Evolutionary conservation across 169 alveolate species (phyloP).

Genomic region (Eimeria necatrix): DNA sequence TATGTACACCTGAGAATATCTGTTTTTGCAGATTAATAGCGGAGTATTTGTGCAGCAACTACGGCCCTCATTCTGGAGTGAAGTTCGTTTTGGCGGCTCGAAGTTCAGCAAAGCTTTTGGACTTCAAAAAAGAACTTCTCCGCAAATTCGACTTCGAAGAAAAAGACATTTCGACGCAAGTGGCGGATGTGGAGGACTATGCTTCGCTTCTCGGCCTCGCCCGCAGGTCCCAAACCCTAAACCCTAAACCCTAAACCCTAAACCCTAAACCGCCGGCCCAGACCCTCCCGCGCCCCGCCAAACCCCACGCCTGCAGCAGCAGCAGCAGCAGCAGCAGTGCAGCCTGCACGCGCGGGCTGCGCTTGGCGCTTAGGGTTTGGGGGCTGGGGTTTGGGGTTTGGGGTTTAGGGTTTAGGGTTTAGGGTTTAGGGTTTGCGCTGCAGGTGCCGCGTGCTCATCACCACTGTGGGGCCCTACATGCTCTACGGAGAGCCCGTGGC

Average conservation of each 20-base stretch:
- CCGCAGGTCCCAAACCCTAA: not conserved
- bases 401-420: constrained; percentile 43
- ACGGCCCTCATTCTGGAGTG: not conserved
- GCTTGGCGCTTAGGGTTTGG: no score
- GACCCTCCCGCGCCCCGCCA: not conserved
- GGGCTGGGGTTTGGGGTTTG: not conserved
- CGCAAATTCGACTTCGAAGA: not conserved
- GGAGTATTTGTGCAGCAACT: not conserved
- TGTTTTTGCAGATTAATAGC: not conserved
- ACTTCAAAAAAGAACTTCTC: not conserved
- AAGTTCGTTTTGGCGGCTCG: constrained; percentile 11
- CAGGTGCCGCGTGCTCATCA: constrained; percentile 54
- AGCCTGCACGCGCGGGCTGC: no score
- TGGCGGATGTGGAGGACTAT: constrained; percentile 43
- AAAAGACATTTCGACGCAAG: not conserved
- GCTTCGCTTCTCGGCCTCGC: not conserved
- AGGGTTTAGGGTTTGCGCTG: constrained; percentile 28
- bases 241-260: constrained; percentile 7
- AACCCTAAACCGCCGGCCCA: not conserved
- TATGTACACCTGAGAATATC: no score
- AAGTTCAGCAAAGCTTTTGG: not conserved
- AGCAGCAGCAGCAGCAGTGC: not conserved
- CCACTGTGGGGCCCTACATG: constrained; percentile 76
- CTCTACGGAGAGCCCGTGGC: constrained; percentile 77
- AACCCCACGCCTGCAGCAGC: constrained; percentile 20